Conservation (phyloP, 352 stramenopile genomes). For the Saprolegnia parasitica region DNA sequence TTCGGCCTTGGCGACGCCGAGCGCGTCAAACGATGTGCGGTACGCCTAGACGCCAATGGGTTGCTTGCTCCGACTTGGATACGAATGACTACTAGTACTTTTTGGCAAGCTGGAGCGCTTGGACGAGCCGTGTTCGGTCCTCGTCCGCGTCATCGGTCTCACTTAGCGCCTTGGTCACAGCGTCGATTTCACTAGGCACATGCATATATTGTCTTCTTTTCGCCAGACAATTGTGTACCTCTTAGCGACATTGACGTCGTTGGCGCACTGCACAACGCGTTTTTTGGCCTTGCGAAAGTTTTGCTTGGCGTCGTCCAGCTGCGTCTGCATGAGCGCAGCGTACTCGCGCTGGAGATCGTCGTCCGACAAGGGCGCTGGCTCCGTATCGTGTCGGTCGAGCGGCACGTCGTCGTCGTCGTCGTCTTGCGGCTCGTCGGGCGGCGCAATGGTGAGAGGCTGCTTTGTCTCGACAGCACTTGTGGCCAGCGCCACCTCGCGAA, state of each 20-base stretch:
- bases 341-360: slow-evolving; percentile 60
- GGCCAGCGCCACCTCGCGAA: slow-evolving; percentile 45
- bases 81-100: slow-evolving; percentile 22
- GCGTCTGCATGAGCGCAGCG: slow-evolving; percentile 36
- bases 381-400: neutral
- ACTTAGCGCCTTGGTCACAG: neutral
- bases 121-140: neutral
- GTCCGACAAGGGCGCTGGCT: slow-evolving; percentile 31
- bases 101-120: slow-evolving; percentile 11
- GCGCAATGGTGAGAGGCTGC: slow-evolving; percentile 21
- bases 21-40: slow-evolving; percentile 67
- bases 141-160: neutral
- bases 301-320: slow-evolving; percentile 56
- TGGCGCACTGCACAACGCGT: slow-evolving; percentile 33
- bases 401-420: too few species aligned
- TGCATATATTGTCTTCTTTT: neutral
- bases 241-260: slow-evolving; percentile 59
- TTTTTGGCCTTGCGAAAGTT: slow-evolving; percentile 50
- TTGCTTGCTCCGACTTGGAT: neutral
- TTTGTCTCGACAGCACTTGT: slow-evolving; percentile 23
- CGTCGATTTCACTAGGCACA: slow-evolving; percentile 23
- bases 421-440: slow-evolving; percentile 7
- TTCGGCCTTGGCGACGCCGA: slow-evolving; percentile 68
- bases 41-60: slow-evolving; percentile 43
- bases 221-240: slow-evolving; percentile 36